Percentiles rank a stretch among this genome's conserved stretches.
Conservation (phyloP, 2,329 filamentous ascomycete species). For the Pyrenophora graminea region DNA sequence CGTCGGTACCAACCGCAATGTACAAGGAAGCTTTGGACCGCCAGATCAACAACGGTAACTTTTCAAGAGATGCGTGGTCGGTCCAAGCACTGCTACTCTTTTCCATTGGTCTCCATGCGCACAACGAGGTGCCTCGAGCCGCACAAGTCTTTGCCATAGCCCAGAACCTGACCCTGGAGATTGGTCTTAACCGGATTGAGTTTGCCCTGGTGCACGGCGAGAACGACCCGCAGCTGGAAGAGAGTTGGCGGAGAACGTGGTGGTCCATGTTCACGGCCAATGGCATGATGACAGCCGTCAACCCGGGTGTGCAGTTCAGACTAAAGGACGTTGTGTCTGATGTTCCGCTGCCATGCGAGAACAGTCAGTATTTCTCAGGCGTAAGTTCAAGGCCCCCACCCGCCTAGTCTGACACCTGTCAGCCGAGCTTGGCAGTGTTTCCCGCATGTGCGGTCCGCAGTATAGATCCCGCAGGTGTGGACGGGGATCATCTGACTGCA, state of each 20-base stretch:
- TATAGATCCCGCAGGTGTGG: not conserved
- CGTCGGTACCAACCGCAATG: conserved; percentile 50
- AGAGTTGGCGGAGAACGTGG: conserved; percentile 87
- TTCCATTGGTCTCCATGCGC: conserved; percentile 77
- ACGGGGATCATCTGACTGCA: conserved; percentile 3
- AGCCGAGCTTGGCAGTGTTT: conserved; percentile 21
- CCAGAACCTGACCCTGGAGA: conserved; percentile 72
- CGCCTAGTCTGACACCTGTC: not conserved
- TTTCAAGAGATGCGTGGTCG: conserved; percentile 55
- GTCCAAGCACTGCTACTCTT: conserved; percentile 80
- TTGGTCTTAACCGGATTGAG: conserved; percentile 72
- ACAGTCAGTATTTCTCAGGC: conserved; percentile 65
- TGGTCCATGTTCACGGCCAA: conserved; percentile 85
- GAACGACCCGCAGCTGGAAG: conserved; percentile 71
- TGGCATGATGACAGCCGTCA: conserved; percentile 81
- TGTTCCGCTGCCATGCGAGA: conserved; percentile 79
- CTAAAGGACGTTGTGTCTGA: conserved; percentile 69
- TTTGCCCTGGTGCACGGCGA: conserved; percentile 69
- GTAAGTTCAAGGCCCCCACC: conserved; percentile 33
- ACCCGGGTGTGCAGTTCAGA: conserved; percentile 70
- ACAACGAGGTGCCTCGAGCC: conserved; percentile 71
- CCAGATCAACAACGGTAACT: conserved; percentile 37
- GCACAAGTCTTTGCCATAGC: conserved; percentile 68
- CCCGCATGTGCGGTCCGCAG: conserved; percentile 7
- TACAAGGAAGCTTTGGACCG: conserved; percentile 49